Conservation (phyloP, 73 alveolate species). For the Uronychia setigera region DNA sequence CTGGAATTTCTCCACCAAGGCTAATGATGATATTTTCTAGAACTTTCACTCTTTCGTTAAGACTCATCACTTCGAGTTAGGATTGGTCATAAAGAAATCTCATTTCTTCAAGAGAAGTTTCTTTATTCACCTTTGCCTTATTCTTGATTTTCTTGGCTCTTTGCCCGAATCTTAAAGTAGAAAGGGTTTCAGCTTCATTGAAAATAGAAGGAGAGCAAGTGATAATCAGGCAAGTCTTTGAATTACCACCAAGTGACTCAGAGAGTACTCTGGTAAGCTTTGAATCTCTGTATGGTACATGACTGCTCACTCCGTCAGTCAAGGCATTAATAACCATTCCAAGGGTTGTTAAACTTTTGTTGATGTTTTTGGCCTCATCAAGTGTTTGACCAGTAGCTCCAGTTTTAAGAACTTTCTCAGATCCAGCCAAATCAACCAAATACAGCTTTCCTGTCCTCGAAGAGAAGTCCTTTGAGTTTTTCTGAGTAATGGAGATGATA, state of each 20-base stretch:
- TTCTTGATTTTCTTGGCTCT: constrained; percentile 93
- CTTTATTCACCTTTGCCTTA: constrained; percentile 89
- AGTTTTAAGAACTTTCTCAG: constrained; percentile 76
- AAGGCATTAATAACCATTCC: constrained; percentile 92
- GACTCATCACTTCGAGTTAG: constrained; percentile 44
- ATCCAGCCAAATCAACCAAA: constrained; percentile 78
- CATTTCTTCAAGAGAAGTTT: constrained; percentile 77
- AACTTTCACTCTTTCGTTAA: constrained; percentile 32
- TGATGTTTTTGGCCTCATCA: constrained; percentile 81
- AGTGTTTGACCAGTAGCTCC: constrained; percentile 80
- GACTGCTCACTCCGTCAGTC: constrained; percentile 86
- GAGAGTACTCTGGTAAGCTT: constrained; percentile 89
- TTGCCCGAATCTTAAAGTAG: constrained; percentile 88
- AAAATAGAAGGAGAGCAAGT: constrained; percentile 87
- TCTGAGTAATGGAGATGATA: constrained; percentile 69
- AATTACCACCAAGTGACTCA: constrained; percentile 95
- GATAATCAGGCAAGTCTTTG: constrained; percentile 89
- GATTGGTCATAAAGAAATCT: constrained; percentile 52
- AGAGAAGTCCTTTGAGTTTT: constrained; percentile 59
- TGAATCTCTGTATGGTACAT: constrained; percentile 89
- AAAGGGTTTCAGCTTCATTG: constrained; percentile 86
- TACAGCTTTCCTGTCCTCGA: constrained; percentile 78
- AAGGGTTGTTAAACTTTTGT: constrained; percentile 79
- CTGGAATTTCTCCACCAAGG: constrained; percentile 50
- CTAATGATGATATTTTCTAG: constrained; percentile 28